Conservation (phyloP, 2,329 filamentous ascomycete genomes). For the Phaeosphaeriaceae sp. region DNA sequence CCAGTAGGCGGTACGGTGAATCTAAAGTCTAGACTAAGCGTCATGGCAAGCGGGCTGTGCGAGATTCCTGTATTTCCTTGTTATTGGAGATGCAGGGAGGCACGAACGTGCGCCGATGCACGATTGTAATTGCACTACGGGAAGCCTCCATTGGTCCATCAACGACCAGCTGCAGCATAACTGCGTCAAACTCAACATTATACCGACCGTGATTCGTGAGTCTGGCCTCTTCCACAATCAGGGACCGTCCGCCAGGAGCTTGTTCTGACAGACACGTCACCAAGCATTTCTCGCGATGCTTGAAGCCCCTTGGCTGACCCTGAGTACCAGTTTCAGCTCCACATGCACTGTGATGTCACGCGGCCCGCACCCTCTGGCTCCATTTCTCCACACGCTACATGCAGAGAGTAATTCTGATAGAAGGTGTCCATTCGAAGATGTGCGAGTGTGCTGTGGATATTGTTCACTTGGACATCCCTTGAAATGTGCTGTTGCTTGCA, state of each 20-base stretch:
- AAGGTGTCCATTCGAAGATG: neutral
- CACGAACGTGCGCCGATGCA: constrained; percentile 11
- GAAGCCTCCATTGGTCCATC: constrained; percentile 13
- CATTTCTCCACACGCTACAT: constrained; percentile 6
- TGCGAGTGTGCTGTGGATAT: too few relatives aligned
- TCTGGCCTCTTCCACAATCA: neutral
- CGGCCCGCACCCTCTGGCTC: constrained; percentile 14
- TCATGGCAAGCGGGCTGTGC: constrained; percentile 21
- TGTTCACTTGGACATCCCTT: too few relatives aligned
- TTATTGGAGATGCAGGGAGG: constrained; percentile 22
- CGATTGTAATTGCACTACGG: constrained; percentile 8
- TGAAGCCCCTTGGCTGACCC: constrained; percentile 29
- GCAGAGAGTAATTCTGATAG: neutral
- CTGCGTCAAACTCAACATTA: neutral
- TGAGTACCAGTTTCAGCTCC: constrained; percentile 19
- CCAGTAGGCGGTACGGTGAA: constrained; percentile 9
- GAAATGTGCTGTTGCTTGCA: neutral
- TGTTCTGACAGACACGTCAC: constrained; percentile 29
- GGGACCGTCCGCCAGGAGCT: constrained; percentile 8
- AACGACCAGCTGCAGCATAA: constrained; percentile 7
- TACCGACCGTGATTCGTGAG: constrained; percentile 2
- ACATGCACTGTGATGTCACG: constrained; percentile 28
- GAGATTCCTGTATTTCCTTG: constrained; percentile 19
- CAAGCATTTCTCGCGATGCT: constrained; percentile 36
- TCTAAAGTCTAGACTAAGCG: constrained; percentile 13